Conservation (phyloP, 1,284 basidiomycete species). For the Boletus subluridellus region DNA sequence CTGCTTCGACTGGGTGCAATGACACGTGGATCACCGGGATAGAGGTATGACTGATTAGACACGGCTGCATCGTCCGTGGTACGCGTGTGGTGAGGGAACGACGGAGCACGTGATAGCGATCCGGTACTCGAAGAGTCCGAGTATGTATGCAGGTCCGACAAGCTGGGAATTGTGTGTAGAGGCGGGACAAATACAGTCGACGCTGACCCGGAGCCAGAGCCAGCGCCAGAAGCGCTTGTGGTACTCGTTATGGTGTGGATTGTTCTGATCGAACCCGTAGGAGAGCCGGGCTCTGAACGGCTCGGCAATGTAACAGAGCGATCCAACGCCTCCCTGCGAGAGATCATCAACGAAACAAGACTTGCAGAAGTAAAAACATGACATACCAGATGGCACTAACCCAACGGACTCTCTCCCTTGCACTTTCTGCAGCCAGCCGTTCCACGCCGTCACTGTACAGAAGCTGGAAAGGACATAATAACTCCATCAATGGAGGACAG, state of each 20-base stretch:
- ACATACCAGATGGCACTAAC: conserved; percentile 79
- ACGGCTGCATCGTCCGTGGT: conserved; percentile 70
- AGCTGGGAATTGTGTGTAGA: conserved; percentile 59
- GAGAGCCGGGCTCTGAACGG: conserved; percentile 56
- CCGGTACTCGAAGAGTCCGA: conserved; percentile 42
- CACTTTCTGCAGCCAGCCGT: conserved; percentile 38
- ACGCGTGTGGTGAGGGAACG: conserved; percentile 53
- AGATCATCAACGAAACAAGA: conserved; percentile 6
- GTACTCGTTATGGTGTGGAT: conserved; percentile 54
- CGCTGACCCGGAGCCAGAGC: conserved; percentile 34
- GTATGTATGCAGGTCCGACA: conserved; percentile 52
- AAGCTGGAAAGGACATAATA: conserved; percentile 83
- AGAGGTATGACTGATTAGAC: conserved; percentile 57
- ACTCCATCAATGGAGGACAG: conserved; percentile 53
- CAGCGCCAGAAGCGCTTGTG: conserved; percentile 31
- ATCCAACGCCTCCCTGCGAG: conserved; percentile 62
- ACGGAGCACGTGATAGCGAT: conserved; percentile 38
- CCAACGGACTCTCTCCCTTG: conserved; percentile 82
- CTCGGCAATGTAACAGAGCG: conserved; percentile 50
- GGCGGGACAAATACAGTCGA: conserved; percentile 70
- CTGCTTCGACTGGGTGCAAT: conserved; percentile 63
- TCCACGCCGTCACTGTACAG: conserved; percentile 85
- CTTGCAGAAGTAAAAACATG: conserved; percentile 11
- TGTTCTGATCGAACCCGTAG: conserved; percentile 67
- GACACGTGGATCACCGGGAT: conserved; percentile 63